Evolutionary conservation across 2,329 filamentous ascomycete genomes (phyloP).

Genomic region (Fusarium nelsonii): DNA sequence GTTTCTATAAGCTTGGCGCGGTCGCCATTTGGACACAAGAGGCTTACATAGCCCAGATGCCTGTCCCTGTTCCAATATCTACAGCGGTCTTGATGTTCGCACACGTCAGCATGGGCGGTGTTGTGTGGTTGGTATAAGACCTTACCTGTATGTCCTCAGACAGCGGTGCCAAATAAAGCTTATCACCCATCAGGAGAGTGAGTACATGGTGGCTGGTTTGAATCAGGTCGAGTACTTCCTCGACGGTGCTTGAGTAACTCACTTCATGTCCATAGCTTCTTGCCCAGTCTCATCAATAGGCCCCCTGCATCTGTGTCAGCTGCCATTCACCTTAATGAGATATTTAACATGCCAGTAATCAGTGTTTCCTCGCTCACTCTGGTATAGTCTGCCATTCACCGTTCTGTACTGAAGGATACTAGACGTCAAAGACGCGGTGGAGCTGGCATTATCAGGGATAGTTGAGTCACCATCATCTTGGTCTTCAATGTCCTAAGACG

Average conservation of each 20-base stretch:
- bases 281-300: slow-evolving; percentile 1
- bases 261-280: slow-evolving; percentile 23
- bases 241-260: accelerated
- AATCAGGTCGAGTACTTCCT: accelerated
- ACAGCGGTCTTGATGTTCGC: not conserved
- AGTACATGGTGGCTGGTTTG: not conserved
- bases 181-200: not conserved
- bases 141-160: slow-evolving; percentile 1
- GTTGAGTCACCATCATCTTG: not conserved
- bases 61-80: slow-evolving; percentile 17
- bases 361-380: slow-evolving; percentile 25
- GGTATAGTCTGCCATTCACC: slow-evolving; percentile 42
- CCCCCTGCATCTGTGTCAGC: not conserved
- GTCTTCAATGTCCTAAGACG: not conserved
- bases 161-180: not conserved
- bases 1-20: accelerated
- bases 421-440: not conserved
- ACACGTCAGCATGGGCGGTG: accelerated
- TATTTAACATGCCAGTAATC: slow-evolving; percentile 3
- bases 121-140: accelerated
- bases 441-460: not conserved
- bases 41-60: slow-evolving; percentile 20
- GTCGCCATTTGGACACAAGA: accelerated
- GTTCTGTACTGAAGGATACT: slow-evolving; percentile 42
- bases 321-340: accelerated